Evolutionary conservation across 208 protist species (phyloP), one percentile per base, ranked within the genome.

Genomic region (Wallacemonas collosoma): DNA sequence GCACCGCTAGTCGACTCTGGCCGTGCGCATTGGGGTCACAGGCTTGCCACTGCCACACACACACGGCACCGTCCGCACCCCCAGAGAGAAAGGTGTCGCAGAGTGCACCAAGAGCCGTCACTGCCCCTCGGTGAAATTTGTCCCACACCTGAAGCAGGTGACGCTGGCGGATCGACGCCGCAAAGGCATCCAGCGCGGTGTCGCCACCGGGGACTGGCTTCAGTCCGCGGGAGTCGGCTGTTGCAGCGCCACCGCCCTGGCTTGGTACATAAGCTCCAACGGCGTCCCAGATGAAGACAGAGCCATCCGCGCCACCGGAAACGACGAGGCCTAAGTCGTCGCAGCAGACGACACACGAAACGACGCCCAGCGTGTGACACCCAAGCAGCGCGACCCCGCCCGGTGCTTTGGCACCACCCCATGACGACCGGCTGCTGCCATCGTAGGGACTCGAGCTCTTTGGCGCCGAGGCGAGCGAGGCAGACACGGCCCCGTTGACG

Each of bases 31-130:
- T 26, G 26, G 26, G 26, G 45, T 50, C 45, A 12, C 12, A 12
- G 8, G 45, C 12, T 12, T 50, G 45, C 6, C 6, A 2, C 26
- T 38, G 41, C 85, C 85, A 90, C 15, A 86, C 61, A 26, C 78
- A 75, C 57, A 90, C 74, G 36, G 45, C 68, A 1, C 73, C 66
- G 68, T 90, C 85, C n/a, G 74, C 71, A 35, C 79, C 75, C 44
- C 82, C 79, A 58, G 79, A 81, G 12, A 90, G 44, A n/a, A 87
- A 51, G n/a, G 85, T 71, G 35, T 82, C 68, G 67, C 63, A 78
- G 55, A 85, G 73, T 8, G 68, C 77, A 2, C 66, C 76, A 56
- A 90, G 35, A 14, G 70, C 45, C 39, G 65, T 88, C 39, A 90
- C 72, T 15, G 63, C 51, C 11, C 73, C 77, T 36, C 64, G 47